Conservation (phyloP, 306 rosid species). For the Glycine soja region DNA sequence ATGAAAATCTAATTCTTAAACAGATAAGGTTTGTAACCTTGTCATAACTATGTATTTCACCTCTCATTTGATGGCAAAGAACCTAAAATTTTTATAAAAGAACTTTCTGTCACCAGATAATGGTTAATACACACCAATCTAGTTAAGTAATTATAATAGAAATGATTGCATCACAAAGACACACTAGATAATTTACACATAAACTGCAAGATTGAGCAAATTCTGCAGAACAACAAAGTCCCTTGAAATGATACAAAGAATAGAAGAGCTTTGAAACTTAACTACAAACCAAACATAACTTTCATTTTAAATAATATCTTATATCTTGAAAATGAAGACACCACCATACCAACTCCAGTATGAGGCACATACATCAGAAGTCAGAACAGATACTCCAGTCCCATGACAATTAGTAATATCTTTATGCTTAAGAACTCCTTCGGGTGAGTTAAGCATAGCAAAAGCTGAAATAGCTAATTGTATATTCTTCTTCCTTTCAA, state of each 20-base stretch:
- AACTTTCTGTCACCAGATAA: slow-evolving; percentile 14
- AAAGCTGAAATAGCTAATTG: no score
- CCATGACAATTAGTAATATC: no score
- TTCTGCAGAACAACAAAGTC: no score
- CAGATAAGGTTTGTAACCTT: no score
- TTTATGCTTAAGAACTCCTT: no score
- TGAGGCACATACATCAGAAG: not conserved
- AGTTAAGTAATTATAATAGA: not conserved
- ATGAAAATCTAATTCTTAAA: not conserved
- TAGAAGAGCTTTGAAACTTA: not conserved
- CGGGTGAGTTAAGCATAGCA: no score
- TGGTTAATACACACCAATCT: not conserved
- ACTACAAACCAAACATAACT: slow-evolving; percentile 4
- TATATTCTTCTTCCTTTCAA: no score
- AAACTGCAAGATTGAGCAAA: slow-evolving; percentile 11
- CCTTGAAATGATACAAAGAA: not conserved
- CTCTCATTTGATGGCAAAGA: not conserved
- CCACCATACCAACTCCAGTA: not conserved
- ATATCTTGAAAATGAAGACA: no score
- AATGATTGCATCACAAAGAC: not conserved
- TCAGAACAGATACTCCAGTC: slow-evolving; percentile 7
- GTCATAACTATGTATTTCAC: no score
- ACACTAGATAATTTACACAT: not conserved
- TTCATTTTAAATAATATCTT: not conserved
- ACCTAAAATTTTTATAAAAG: slow-evolving; percentile 1